A percentile compares a stretch with the other conserved stretches of the same genome.
phyloP scores from a whole-genome alignment of 345 rosid genomes.

The Brassica carinata region DNA sequence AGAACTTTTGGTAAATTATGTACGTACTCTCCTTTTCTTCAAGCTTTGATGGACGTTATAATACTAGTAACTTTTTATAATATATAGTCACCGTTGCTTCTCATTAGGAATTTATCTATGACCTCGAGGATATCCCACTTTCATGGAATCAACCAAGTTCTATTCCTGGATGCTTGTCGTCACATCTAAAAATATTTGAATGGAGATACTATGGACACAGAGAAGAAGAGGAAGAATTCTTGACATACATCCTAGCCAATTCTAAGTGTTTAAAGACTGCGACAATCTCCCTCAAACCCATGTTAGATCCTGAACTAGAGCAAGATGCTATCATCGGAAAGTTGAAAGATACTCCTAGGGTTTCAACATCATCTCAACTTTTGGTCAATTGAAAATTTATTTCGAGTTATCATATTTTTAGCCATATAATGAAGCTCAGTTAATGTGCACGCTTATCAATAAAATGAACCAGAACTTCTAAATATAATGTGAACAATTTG shows the following conservation, averaged over 20 bases:
- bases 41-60: not conserved
- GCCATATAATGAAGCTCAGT: not conserved
- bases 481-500: not conserved
- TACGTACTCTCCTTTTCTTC: not conserved
- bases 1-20: not conserved
- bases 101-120: not conserved
- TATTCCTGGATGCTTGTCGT: not conserved
- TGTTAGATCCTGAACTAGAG: not conserved
- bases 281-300: not conserved
- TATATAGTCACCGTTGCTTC: not conserved
- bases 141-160: not conserved
- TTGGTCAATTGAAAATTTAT: not conserved
- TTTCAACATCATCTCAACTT: not conserved
- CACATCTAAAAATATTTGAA: not conserved
- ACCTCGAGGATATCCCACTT: not conserved
- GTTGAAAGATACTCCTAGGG: not conserved
- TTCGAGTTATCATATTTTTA: not conserved
- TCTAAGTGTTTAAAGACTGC: not conserved
- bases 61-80: not conserved
- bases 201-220: not conserved
- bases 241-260: not conserved
- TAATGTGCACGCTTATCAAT: not conserved
- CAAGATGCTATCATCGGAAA: not conserved
- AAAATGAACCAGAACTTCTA: not conserved
- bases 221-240: not conserved